Evolutionary conservation across 306 rosid species (phyloP).

Genomic region (Dryas octopetala): DNA sequence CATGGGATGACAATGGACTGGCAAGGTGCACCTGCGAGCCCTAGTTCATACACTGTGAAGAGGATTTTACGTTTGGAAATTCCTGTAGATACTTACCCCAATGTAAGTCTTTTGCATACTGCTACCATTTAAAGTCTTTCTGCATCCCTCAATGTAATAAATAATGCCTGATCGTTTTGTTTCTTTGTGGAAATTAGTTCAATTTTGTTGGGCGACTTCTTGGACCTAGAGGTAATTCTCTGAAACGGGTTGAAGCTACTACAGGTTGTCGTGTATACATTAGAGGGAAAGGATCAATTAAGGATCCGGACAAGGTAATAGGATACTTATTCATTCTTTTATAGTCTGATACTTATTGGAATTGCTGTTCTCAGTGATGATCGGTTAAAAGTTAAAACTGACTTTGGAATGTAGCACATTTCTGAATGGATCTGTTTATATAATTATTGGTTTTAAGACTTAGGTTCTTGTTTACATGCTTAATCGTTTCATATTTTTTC

Average conservation of each 20-base stretch:
- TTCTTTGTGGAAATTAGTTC: conserved; percentile 55
- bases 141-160: conserved; percentile 21
- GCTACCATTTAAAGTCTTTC: conserved; percentile 19
- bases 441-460: background rate
- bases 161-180: conserved; percentile 28
- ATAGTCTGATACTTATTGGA: conserved; percentile 1
- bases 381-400: background rate
- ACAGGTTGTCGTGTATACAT: conserved; percentile 95
- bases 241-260: conserved; percentile 93
- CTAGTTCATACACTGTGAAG: conserved; percentile 88
- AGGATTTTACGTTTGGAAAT: conserved; percentile 93
- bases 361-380: conserved; percentile 11
- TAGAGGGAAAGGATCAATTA: conserved; percentile 91
- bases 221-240: conserved; percentile 94
- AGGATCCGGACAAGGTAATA: conserved; percentile 76
- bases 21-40: conserved; percentile 98
- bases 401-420: background rate
- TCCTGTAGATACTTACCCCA: conserved; percentile 91
- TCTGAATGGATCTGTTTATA: conserved; percentile 5
- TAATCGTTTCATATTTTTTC: conserved; percentile 15
- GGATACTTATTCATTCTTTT: conserved; percentile 14
- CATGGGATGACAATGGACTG: conserved; percentile 97
- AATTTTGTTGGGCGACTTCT: conserved; percentile 97
- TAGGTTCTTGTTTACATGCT: conserved; percentile 13
- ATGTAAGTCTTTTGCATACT: conserved; percentile 47